Evolutionary conservation across 495 filamentous ascomycete genomes (phyloP).

Genomic region (Massariosphaeria phaeospora): DNA sequence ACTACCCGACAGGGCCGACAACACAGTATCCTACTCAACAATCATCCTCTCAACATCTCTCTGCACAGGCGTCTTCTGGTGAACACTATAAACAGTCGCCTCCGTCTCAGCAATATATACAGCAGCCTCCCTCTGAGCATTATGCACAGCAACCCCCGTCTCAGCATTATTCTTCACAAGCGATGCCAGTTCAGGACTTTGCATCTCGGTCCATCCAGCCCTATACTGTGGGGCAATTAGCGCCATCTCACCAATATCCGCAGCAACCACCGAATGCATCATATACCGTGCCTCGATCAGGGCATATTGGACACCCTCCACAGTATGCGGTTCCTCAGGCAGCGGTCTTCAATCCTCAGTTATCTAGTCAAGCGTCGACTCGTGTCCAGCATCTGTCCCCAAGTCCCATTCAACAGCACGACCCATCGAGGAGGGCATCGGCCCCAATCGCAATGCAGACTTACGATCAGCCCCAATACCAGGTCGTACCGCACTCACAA

Average conservation of each 20-base stretch:
- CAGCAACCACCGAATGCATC: too few relatives aligned
- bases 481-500: background rate
- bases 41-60: slow-evolving; percentile 1
- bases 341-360: slow-evolving; percentile 9
- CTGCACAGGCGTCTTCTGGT: slow-evolving; percentile 1
- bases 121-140: background rate
- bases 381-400: background rate
- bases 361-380: slow-evolving; percentile 5
- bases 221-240: too few relatives aligned
- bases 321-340: slow-evolving; percentile 12
- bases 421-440: slow-evolving; percentile 16
- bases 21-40: slow-evolving; percentile 7
- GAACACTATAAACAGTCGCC: slow-evolving; percentile 5
- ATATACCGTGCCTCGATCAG: too few relatives aligned
- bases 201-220: too few relatives aligned
- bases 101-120: background rate
- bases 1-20: slow-evolving; percentile 4
- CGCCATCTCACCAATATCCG: slow-evolving; percentile 2
- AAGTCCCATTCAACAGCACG: slow-evolving; percentile 12
- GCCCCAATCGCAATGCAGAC: slow-evolving; percentile 13
- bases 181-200: slow-evolving; percentile 5
- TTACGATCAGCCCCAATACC: slow-evolving; percentile 13
- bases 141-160: background rate
- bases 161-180: slow-evolving; percentile 10
- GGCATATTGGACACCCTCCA: too few relatives aligned